Percentiles rank a stretch among this genome's conserved stretches.
phyloP scores from a whole-genome alignment of 2,329 filamentous ascomycete species.

The Alternaria arborescens region DNA sequence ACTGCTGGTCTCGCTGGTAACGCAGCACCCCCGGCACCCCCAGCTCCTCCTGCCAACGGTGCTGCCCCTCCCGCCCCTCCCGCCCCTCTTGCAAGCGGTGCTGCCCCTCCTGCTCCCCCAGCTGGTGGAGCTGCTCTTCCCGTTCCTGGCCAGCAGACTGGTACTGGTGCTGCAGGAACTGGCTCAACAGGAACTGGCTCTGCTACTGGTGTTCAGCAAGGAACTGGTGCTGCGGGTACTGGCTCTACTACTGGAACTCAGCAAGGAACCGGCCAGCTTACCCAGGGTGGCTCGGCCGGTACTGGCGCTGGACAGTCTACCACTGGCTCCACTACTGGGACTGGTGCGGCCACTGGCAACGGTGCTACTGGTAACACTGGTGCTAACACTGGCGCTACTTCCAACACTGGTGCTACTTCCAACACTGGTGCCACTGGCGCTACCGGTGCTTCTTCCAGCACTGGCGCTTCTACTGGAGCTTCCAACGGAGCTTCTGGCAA shows the following conservation, averaged over 20 bases:
- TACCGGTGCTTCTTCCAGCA: background rate
- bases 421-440: background rate
- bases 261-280: background rate
- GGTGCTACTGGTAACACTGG: conserved; percentile 1
- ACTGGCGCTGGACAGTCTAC: background rate
- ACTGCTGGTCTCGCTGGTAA: background rate
- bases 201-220: background rate
- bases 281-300: background rate
- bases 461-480: background rate
- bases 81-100: no score
- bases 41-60: no score
- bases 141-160: background rate
- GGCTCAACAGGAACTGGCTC: background rate
- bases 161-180: conserved; percentile 3
- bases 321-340: conserved; percentile 1
- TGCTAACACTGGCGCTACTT: conserved; percentile 5
- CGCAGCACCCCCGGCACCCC: background rate
- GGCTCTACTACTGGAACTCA: background rate
- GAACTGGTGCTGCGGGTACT: background rate
- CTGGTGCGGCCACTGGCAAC: background rate
- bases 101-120: no score
- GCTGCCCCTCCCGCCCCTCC: no score
- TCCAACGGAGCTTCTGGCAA: background rate
- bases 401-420: background rate
- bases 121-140: background rate